Conservation (phyloP, 345 rosid species). For the Litchi chinensis region DNA sequence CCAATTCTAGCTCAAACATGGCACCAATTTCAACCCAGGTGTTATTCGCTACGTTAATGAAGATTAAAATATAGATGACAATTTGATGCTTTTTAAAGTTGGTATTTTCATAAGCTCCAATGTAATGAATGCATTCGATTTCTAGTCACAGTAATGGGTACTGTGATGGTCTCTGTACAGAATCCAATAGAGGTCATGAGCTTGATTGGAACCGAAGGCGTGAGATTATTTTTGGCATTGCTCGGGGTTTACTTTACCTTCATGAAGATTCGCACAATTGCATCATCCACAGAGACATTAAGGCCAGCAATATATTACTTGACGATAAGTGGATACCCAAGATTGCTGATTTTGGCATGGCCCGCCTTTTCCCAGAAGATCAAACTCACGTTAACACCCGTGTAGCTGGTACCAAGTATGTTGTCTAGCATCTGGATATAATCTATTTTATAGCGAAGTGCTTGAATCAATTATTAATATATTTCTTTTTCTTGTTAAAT, state of each 20-base stretch:
- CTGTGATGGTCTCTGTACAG: slow-evolving; percentile 38
- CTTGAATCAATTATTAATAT: not conserved
- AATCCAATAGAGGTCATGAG: slow-evolving; percentile 44
- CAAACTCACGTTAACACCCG: slow-evolving; percentile 89
- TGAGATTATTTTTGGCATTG: slow-evolving; percentile 77
- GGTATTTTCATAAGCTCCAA: slow-evolving; percentile 7
- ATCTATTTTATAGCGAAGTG: not conserved
- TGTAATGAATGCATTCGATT: slow-evolving; percentile 4
- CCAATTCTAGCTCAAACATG: slow-evolving; percentile 19
- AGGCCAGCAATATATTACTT: slow-evolving; percentile 89
- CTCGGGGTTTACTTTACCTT: slow-evolving; percentile 90
- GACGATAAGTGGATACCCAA: slow-evolving; percentile 97
- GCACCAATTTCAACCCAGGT: not conserved
- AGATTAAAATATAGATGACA: not conserved
- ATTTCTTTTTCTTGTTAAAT: slow-evolving; percentile 10
- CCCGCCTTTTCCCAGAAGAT: slow-evolving; percentile 97
- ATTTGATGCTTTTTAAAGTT: not conserved
- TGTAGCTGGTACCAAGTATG: slow-evolving; percentile 94
- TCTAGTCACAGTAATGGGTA: slow-evolving; percentile 13
- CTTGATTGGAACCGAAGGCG: slow-evolving; percentile 84
- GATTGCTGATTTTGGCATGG: slow-evolving; percentile 99
- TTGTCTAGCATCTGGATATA: slow-evolving; percentile 4
- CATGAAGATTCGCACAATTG: slow-evolving; percentile 83
- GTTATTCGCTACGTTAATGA: slow-evolving; percentile 17
- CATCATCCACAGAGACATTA: slow-evolving; percentile 94